Evolutionary conservation across 2,329 filamentous ascomycete species (phyloP).

Genomic region (Nemania abortiva): DNA sequence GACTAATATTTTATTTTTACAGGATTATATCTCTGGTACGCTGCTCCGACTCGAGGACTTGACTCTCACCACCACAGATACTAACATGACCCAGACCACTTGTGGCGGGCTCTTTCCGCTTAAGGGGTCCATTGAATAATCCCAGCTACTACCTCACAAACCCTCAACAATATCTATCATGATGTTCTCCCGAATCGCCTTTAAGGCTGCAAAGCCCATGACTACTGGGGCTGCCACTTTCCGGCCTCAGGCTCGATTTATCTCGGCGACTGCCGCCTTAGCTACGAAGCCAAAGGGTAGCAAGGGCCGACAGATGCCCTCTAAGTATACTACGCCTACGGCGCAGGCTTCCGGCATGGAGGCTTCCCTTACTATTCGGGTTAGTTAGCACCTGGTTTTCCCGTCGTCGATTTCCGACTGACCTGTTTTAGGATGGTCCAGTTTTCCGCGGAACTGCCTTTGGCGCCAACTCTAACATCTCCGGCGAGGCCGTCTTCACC

Average conservation of each 20-base stretch:
- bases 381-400: conserved; percentile 58
- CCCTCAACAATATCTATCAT: conserved; percentile 46
- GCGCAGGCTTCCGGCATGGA: conserved; percentile 77
- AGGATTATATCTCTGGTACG: conserved; percentile 84
- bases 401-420: conserved; percentile 45
- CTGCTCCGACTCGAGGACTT: conserved; percentile 48
- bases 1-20: conserved; percentile 57
- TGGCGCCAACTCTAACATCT: conserved; percentile 95
- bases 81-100: conserved; percentile 61
- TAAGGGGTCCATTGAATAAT: conserved; percentile 56
- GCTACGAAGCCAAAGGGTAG: conserved; percentile 70
- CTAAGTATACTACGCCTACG: conserved; percentile 68
- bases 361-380: conserved; percentile 94
- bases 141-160: conserved; percentile 41
- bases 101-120: conserved; percentile 65
- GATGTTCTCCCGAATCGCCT: conserved; percentile 72
- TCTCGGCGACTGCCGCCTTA: conserved; percentile 54
- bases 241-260: conserved; percentile 54
- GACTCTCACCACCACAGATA: conserved; percentile 59
- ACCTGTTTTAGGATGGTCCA: conserved; percentile 78
- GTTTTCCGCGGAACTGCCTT: conserved; percentile 97
- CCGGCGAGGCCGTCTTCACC: conserved; percentile 98
- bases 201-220: conserved; percentile 65
- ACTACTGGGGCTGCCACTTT: conserved; percentile 59
- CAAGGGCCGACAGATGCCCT: conserved; percentile 76